phyloP scores from a whole-genome alignment of 805 yeast genomes.

The Metschnikowia orientalis region DNA sequence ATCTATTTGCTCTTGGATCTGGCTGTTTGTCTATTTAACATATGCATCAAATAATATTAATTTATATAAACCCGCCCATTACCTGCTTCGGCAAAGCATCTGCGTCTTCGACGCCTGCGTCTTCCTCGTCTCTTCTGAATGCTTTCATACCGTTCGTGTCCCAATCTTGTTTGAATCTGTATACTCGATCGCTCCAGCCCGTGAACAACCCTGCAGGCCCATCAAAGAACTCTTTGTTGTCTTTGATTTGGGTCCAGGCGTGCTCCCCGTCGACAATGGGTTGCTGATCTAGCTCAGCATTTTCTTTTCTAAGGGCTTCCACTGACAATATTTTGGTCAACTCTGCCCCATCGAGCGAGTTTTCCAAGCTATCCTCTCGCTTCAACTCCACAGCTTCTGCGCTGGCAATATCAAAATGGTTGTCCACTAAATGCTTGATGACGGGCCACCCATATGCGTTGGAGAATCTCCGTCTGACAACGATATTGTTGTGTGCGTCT shows the following conservation, averaged over 20 bases:
- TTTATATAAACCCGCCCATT: conserved; percentile 13
- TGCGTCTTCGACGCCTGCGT: conserved; percentile 1
- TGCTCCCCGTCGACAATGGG: conserved; percentile 25
- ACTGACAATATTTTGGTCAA: conserved; percentile 26
- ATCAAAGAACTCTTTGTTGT: conserved; percentile 42
- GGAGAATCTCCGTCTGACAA: conserved; percentile 82
- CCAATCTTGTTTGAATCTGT: conserved; percentile 34
- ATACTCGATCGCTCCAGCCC: conserved; percentile 58
- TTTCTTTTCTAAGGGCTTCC: conserved; percentile 33
- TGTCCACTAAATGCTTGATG: conserved; percentile 69
- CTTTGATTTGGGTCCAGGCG: conserved; percentile 50
- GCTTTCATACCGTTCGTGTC: conserved; percentile 13
- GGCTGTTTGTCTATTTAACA: too few species aligned
- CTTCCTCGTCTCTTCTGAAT: conserved; percentile 2
- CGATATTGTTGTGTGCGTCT: conserved; percentile 92
- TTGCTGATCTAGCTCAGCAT: conserved; percentile 30
- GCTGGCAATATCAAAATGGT: conserved; percentile 46
- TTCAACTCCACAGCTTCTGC: conserved; percentile 10
- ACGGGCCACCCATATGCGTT: conserved; percentile 97
- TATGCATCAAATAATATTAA: too few species aligned
- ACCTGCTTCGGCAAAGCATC: conserved; percentile 3
- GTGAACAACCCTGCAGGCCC: conserved; percentile 72
- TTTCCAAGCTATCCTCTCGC: conserved; percentile 12
- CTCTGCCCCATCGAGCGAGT: conserved; percentile 16
- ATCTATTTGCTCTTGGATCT: too few species aligned